Evolutionary conservation across 352 stramenopile species (phyloP).

Genomic region (Pythium monospermum): DNA sequence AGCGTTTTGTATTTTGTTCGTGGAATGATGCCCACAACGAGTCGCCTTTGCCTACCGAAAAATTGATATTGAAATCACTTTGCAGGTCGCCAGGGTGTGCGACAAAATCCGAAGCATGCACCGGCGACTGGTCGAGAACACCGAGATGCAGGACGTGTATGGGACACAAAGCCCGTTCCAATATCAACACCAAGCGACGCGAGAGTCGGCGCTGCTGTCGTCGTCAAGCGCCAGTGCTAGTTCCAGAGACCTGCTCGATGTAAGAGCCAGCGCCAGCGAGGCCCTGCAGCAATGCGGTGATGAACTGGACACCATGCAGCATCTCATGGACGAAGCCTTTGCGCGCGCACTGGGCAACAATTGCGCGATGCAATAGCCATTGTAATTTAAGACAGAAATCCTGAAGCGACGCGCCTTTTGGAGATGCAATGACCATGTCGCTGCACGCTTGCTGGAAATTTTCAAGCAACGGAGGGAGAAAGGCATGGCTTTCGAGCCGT

Average conservation of each 20-base stretch:
- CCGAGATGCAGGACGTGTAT: conserved; percentile 8
- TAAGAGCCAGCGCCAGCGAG: neutral
- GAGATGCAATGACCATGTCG: neutral
- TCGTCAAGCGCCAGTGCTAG: neutral
- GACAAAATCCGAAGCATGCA: conserved; percentile 13
- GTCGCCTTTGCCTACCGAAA: too few species aligned
- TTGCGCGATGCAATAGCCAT: conserved; percentile 22
- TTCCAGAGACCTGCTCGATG: neutral
- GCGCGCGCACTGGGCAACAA: conserved; percentile 20
- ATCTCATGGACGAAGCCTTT: conserved; percentile 22
- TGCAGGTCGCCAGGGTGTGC: conserved; percentile 9
- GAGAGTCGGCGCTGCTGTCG: neutral
- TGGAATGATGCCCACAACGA: too few species aligned
- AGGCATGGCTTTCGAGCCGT: too few species aligned
- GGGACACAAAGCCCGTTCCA: too few species aligned
- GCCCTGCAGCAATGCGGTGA: conserved; percentile 15
- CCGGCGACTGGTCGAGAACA: conserved; percentile 13
- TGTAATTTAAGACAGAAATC: neutral
- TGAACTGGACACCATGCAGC: conserved; percentile 18
- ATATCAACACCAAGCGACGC: too few species aligned
- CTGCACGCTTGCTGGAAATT: too few species aligned
- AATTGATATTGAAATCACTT: too few species aligned
- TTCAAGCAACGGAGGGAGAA: too few species aligned
- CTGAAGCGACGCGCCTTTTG: neutral
- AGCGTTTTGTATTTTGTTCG: too few species aligned